Conservation (phyloP, 192 early-diverging fungal genomes). For the Entomortierella parvispora region DNA sequence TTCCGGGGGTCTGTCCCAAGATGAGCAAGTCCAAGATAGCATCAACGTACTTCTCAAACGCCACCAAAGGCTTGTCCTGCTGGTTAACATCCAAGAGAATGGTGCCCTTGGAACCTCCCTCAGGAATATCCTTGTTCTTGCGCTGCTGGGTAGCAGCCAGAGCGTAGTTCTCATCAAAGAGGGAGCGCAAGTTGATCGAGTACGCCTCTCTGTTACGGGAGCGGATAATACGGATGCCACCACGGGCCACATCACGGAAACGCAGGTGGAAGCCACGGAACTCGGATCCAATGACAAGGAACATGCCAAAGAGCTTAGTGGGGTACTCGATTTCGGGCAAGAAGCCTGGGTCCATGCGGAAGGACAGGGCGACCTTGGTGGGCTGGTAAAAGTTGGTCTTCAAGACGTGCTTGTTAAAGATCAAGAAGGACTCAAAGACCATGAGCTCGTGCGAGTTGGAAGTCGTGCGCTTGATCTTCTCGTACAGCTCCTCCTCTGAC, state of each 20-base stretch:
- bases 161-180: constrained; percentile 99
- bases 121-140: constrained; percentile 99
- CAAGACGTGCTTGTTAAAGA: constrained; percentile 96
- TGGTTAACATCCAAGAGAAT: constrained; percentile 64
- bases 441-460: constrained; percentile 94
- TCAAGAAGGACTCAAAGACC: constrained; percentile 95
- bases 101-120: constrained; percentile 98
- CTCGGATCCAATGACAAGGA: constrained; percentile 95
- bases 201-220: constrained; percentile 97
- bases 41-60: constrained; percentile 48
- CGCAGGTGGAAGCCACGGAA: constrained; percentile 99
- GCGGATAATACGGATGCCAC: constrained; percentile 97
- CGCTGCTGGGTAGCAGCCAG: constrained; percentile 96
- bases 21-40: constrained; percentile 87
- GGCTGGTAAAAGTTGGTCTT: constrained; percentile 99
- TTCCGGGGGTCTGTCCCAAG: constrained; percentile 88
- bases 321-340: constrained; percentile 96
- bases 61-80: constrained; percentile 45
- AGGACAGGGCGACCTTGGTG: constrained; percentile 98
- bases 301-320: constrained; percentile 90
- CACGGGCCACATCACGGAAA: constrained; percentile 97
- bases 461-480: constrained; percentile 89
- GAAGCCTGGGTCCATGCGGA: constrained; percentile 94
- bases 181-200: constrained; percentile 93
- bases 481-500: constrained; percentile 82